phyloP scores from a whole-genome alignment of 2,329 filamentous ascomycete genomes.

The Clonostachys solani region DNA sequence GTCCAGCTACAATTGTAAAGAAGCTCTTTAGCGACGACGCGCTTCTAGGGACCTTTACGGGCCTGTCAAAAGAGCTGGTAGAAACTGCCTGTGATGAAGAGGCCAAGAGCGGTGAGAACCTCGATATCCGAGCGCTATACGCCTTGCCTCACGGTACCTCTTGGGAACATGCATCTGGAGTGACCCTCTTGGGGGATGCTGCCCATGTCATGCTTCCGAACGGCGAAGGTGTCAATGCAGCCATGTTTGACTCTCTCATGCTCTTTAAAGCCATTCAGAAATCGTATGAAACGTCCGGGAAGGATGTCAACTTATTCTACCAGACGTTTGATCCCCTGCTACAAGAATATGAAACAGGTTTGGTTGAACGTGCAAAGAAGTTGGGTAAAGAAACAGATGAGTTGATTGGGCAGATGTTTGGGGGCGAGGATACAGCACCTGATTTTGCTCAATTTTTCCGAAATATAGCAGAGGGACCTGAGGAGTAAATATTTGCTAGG shows the following conservation, averaged over 20 bases:
- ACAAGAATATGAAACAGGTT: too few relatives aligned
- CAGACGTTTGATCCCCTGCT: too few relatives aligned
- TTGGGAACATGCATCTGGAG: slow-evolving; percentile 34
- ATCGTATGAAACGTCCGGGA: too few relatives aligned
- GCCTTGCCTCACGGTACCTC: slow-evolving; percentile 34
- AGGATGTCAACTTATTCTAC: too few relatives aligned
- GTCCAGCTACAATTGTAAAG: slow-evolving; percentile 9
- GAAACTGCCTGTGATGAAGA: slow-evolving; percentile 17
- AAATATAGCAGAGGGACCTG: too few relatives aligned
- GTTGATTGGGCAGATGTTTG: too few relatives aligned
- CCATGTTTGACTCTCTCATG: slow-evolving; percentile 43
- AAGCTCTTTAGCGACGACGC: slow-evolving; percentile 8
- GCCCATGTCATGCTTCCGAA: slow-evolving; percentile 47
- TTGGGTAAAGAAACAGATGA: too few relatives aligned
- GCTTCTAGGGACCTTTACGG: slow-evolving; percentile 17
- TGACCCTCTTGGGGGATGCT: slow-evolving; percentile 49
- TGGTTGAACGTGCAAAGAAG: too few relatives aligned
- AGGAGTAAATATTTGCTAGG: too few relatives aligned
- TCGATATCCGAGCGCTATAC: slow-evolving; percentile 18
- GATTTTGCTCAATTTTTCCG: too few relatives aligned
- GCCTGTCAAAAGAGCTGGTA: slow-evolving; percentile 18
- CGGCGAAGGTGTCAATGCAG: slow-evolving; percentile 50
- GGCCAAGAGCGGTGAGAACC: slow-evolving; percentile 5
- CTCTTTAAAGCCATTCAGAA: slow-evolving; percentile 19
- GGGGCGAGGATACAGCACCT: too few relatives aligned